Evolutionary conservation across 805 yeast species (phyloP).

Genomic region (Ogataea thermomethanolica): DNA sequence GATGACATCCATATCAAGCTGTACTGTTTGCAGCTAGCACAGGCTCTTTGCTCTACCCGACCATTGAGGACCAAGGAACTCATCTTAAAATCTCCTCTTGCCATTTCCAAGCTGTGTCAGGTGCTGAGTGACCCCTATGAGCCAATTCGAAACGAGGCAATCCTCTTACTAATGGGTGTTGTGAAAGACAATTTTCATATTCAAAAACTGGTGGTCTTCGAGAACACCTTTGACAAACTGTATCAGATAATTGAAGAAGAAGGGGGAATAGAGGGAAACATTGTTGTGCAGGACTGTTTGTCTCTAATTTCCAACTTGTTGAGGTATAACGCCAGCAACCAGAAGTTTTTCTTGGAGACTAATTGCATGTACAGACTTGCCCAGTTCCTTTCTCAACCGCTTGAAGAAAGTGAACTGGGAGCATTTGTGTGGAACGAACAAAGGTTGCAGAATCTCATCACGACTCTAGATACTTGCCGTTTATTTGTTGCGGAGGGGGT

Average conservation of each 20-base stretch:
- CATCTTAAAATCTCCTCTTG: constrained; percentile 69
- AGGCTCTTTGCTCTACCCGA: constrained; percentile 77
- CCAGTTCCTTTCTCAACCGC: constrained; percentile 58
- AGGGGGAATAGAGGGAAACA: constrained; percentile 85
- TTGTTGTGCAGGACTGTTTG: constrained; percentile 88
- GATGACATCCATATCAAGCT: constrained; percentile 73
- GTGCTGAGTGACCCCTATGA: constrained; percentile 66
- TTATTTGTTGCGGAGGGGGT: constrained; percentile 72
- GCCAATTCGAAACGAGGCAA: constrained; percentile 85
- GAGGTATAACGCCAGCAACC: constrained; percentile 84
- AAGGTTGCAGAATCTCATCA: constrained; percentile 59
- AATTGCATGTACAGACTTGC: constrained; percentile 69
- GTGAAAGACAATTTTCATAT: constrained; percentile 79
- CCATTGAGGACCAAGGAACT: constrained; percentile 70
- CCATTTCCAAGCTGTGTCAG: constrained; percentile 69
- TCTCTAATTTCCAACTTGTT: constrained; percentile 69
- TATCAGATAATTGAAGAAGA: constrained; percentile 80
- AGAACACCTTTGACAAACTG: constrained; percentile 80
- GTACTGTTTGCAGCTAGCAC: constrained; percentile 80
- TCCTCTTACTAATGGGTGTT: constrained; percentile 76
- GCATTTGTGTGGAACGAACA: constrained; percentile 76
- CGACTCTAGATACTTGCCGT: constrained; percentile 68
- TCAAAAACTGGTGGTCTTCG: constrained; percentile 92
- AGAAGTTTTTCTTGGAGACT: constrained; percentile 81
- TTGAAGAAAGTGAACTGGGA: constrained; percentile 37